A percentile compares a stretch with the other conserved stretches of the same genome.
These are phyloP conservation scores for Baorangia bicolor DNA, from an alignment of 768 basidiomycete genomes.

Conservation along the genomic window DNA sequence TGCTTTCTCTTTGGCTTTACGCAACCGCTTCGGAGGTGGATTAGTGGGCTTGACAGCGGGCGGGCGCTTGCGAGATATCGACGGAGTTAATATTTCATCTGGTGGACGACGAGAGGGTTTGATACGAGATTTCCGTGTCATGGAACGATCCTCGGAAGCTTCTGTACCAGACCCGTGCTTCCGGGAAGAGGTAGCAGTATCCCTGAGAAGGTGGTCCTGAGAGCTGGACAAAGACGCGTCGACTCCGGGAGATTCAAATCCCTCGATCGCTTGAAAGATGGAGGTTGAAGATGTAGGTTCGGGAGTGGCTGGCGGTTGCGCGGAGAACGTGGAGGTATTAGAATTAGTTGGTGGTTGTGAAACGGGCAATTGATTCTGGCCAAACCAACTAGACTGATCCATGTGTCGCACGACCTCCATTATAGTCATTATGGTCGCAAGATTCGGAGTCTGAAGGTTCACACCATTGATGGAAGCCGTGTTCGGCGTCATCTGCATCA, in stretches of 20 bases:
- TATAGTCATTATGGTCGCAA: conserved; percentile 31
- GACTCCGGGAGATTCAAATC: not conserved
- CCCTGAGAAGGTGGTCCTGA: not conserved
- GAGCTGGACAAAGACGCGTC: not conserved
- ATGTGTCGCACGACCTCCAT: conserved; percentile 33
- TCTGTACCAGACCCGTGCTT: conserved; percentile 7
- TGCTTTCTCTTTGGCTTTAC: conserved; percentile 32
- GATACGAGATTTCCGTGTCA: conserved; percentile 2
- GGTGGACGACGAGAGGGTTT: conserved; percentile 3
- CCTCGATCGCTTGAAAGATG: not conserved
- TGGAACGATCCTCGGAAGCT: conserved; percentile 5
- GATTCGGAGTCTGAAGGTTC: conserved; percentile 18
- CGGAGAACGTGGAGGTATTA: not conserved
- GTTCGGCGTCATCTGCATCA: conserved; percentile 15
- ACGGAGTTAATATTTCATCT: conserved; percentile 6
- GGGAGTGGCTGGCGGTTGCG: conserved; percentile 2
- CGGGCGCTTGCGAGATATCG: conserved; percentile 24
- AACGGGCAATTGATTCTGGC: conserved; percentile 16
- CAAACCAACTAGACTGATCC: conserved; percentile 21
- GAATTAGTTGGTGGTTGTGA: conserved; percentile 18
- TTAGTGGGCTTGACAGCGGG: conserved; percentile 16
- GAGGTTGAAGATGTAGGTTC: conserved; percentile 2
- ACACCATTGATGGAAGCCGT: conserved; percentile 3
- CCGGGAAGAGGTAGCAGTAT: conserved; percentile 1
- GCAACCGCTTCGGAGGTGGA: conserved; percentile 19